Conservation (phyloP, 2,329 filamentous ascomycete species). For the Talaromyces sp. region DNA sequence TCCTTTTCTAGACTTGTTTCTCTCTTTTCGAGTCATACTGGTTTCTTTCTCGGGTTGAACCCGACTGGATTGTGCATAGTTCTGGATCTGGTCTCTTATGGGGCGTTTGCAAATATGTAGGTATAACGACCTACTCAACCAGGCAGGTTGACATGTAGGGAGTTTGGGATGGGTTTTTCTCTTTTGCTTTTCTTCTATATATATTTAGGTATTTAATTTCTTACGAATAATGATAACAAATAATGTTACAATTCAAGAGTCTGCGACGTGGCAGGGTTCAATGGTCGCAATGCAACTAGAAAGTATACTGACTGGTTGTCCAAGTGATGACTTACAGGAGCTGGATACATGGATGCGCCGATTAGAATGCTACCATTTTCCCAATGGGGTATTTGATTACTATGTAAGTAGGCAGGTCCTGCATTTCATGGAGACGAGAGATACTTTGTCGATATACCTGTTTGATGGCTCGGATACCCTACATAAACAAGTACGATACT, state of each 20-base stretch:
- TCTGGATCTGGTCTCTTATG: too few species aligned
- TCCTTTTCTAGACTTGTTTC: conserved; percentile 12
- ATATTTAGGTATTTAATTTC: neutral
- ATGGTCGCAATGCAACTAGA: neutral
- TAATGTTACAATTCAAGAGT: neutral
- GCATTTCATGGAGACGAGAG: neutral
- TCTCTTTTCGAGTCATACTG: neutral
- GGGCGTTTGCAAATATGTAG: neutral
- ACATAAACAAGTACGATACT: too few species aligned
- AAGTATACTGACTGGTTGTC: neutral
- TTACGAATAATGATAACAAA: neutral
- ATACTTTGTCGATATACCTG: neutral
- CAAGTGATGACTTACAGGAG: neutral
- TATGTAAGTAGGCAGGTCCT: neutral
- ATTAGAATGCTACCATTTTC: neutral
- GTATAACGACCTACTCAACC: neutral
- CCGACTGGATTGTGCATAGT: too few species aligned
- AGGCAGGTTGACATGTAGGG: neutral
- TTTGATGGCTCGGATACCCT: too few species aligned
- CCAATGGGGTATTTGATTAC: neutral
- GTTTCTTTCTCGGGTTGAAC: neutral
- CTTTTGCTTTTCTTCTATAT: neutral
- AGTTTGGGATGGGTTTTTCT: neutral
- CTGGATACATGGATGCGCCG: neutral
- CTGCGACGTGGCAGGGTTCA: neutral